Percentiles rank a stretch among this genome's conserved stretches.
Conservation (phyloP, 225 moss, liverwort and hornwort species). For the Neckera pumila region DNA sequence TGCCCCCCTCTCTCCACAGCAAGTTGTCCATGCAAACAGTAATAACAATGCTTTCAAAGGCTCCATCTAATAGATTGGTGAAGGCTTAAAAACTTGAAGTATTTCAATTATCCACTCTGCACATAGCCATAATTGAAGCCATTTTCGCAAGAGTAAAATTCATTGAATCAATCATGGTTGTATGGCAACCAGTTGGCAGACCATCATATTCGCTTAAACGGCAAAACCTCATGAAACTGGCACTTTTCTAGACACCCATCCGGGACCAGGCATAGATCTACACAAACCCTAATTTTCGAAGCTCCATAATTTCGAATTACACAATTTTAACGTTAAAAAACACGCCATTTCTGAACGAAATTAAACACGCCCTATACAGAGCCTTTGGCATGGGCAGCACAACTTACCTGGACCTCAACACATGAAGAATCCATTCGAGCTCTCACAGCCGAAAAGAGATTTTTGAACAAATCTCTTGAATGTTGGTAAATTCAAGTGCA, state of each 20-base stretch:
- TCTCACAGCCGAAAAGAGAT: background rate
- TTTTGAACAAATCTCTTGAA: background rate
- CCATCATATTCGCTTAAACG: background rate
- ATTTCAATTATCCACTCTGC: background rate
- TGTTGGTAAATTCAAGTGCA: background rate
- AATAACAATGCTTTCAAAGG: background rate
- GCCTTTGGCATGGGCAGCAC: background rate
- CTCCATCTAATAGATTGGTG: background rate
- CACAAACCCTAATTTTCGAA: background rate
- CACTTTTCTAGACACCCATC: background rate
- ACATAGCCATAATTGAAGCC: background rate
- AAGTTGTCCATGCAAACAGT: background rate
- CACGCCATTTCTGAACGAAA: background rate
- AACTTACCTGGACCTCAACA: background rate
- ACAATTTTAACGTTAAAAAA: background rate
- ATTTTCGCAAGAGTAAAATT: background rate
- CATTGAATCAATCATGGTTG: background rate
- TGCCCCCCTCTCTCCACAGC: background rate
- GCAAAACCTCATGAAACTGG: background rate
- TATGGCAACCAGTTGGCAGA: background rate
- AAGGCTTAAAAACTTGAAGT: background rate
- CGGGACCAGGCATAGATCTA: background rate
- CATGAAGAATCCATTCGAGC: background rate
- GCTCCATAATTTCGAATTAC: background rate
- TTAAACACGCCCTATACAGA: too few species aligned